phyloP scores from a whole-genome alignment of 1,284 basidiomycete species.

The Tilletiopsis washingtonensis region DNA sequence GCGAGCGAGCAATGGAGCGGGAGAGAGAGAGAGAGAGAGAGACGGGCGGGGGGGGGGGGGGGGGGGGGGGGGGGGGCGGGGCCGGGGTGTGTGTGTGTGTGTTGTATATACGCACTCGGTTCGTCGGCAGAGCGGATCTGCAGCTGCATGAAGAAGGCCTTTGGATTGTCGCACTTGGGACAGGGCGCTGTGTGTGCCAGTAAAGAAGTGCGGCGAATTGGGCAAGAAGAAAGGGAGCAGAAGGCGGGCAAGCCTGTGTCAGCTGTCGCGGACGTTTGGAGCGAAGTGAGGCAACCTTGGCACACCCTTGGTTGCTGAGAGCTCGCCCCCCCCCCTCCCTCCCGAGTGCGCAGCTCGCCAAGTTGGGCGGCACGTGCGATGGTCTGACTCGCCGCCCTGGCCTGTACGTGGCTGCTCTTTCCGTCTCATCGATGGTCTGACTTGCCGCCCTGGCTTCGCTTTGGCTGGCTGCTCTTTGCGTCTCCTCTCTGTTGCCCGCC shows the following conservation, averaged over 20 bases:
- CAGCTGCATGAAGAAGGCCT: constrained; percentile 90
- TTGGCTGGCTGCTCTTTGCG: too few species aligned
- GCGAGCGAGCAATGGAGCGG: background rate
- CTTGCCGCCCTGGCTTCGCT: too few species aligned
- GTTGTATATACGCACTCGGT: constrained; percentile 33
- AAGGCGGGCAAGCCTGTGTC: background rate
- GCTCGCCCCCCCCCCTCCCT: too few species aligned
- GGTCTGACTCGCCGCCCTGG: too few species aligned
- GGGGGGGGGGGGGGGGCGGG: too few species aligned
- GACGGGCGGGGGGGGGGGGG: background rate
- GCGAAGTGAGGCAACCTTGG: background rate
- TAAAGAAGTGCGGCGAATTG: too few species aligned
- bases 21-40: background rate
- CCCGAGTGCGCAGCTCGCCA: too few species aligned
- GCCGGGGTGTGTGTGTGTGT: background rate
- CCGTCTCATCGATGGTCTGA: too few species aligned
- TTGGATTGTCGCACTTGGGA: constrained; percentile 78
- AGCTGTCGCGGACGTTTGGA: background rate
- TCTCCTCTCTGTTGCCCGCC: too few species aligned
- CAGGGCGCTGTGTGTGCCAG: constrained; percentile 58
- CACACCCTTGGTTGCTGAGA: background rate
- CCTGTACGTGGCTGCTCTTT: too few species aligned
- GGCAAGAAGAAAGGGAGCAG: background rate
- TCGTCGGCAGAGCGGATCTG: constrained; percentile 79
- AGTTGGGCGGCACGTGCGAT: too few species aligned